Evolutionary conservation across 177 flowering plant genomes (phyloP), one percentile per base, ranked within the genome.

Genomic region (Vitis hybrid): DNA sequence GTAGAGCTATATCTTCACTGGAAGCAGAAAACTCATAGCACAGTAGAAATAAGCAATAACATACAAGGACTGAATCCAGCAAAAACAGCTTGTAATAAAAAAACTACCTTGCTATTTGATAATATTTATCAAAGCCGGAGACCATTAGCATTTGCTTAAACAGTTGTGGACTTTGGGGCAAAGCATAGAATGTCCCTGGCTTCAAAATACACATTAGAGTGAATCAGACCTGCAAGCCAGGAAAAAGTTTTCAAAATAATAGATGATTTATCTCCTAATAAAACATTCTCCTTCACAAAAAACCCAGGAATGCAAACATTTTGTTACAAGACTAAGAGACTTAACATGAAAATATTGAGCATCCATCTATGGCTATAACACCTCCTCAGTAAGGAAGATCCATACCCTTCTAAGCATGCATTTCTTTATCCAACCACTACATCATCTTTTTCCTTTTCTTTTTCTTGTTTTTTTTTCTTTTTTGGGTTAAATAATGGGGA

Each of bases 101-200:
- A 58, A 72, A 8, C 58, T 79, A 92, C 99, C 94, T 91, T 60
- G 97, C 99, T 78, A 95, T 89, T 82, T 95, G 99, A 80, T 92
- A 95, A 73, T 95, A 95, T 79, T 76, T 95, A 76, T 91, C 92
- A 83, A 91, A 87, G 55, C 96, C 95, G 64, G 99, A 88, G 38
- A 92, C 97, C 99, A 95, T 95, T 54, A 95, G 84, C 99, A 95
- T 92, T 80, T 95, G 99, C 83, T 95, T 95, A 77, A 87, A 95
- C 69, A 95, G 83, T 67, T 95, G 99, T 54, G 99, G 99, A 73
- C 99, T 95, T 83, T 92, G 99, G 31, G 99, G 99, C 82, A 95
- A 85, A 73, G 99, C 99, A 85, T 92, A 95, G 82, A 90, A 92
- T 69, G 90, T 88, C 81, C 99, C 99, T 89, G 97, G 90, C 99